These are phyloP conservation scores for Clonostachys byssicola DNA, from an alignment of 2,329 filamentous ascomycete species.

Conservation along the genomic window DNA sequence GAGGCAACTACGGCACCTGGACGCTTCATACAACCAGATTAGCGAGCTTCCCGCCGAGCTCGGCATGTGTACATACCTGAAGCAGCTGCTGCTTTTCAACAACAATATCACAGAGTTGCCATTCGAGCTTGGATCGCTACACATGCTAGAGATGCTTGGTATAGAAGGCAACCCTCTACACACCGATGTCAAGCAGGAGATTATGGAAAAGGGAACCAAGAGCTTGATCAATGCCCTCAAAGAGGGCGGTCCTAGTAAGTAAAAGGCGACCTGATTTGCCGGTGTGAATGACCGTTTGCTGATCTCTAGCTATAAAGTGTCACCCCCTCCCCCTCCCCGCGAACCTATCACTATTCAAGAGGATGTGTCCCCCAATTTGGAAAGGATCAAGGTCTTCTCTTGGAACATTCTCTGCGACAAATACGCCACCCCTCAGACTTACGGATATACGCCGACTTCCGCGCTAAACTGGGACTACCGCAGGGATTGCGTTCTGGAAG, in stretches of 20 bases:
- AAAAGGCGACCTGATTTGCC: conserved; percentile 10
- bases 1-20: conserved; percentile 75
- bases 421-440: conserved; percentile 79
- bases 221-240: conserved; percentile 78
- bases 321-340: conserved; percentile 71
- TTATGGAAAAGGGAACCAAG: conserved; percentile 84
- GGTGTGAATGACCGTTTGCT: background rate
- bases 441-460: conserved; percentile 83
- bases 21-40: conserved; percentile 86
- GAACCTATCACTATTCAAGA: conserved; percentile 75
- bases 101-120: conserved; percentile 83
- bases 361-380: conserved; percentile 51
- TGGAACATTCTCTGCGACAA: conserved; percentile 97
- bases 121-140: conserved; percentile 82
- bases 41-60: conserved; percentile 81
- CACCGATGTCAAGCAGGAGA: conserved; percentile 69
- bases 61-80: conserved; percentile 93
- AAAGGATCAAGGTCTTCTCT: conserved; percentile 80
- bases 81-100: conserved; percentile 82
- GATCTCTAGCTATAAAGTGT: conserved; percentile 45
- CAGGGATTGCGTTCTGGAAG: conserved; percentile 75
- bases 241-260: conserved; percentile 79
- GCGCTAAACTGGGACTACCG: conserved; percentile 87
- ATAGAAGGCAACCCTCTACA: conserved; percentile 89
- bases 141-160: conserved; percentile 82